Base-by-base conservation (phyloP, 352 stramenopile genomes). In the Pythium dissotocum region DNA sequence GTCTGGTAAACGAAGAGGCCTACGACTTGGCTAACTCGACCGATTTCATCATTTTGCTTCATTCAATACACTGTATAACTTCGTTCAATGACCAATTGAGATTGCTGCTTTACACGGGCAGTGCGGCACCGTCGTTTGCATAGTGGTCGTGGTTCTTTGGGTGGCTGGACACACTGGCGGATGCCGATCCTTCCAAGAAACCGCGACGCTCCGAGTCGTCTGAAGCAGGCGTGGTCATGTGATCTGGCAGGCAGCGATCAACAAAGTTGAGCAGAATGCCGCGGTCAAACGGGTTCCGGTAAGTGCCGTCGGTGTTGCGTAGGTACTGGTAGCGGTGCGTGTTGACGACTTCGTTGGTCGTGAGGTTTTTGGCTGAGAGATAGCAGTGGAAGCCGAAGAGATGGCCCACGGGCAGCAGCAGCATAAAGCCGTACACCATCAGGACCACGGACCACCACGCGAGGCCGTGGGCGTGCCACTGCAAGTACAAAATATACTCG, bases 271-370 rank as follows among this genome's bases (percentile, higher is more conserved):
- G 66, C 32, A 88, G 14, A 46, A 85, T 21, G 24, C 80, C 80
- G 10, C 65, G 80, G 53, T 88, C 78, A 32, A 85, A 88, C 6
- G 76, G 80, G 57, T 80, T 83, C 7, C 40, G 58, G 56, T 76
- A 80, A 8, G 32, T 30, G 26, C 72, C 78, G 38, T 76, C 53
- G 16, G 63, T 69, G 7, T 67, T 65, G 30, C 74, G 76, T 18
- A 84, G 59, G 51, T 85, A 81, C 61, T 78, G 74, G 55, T 93
- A 91, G 9, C 87, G 85, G 67, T 89, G 72, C 6, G 78, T 68
- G 63, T 93, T 90, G 40, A 93, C 71, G 60, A 90, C 63, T 65
- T 95, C 87, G 49, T 93, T 93, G 28, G 87, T 95, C 18, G 87
- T 94, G 30, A 90, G 68, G 65, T 94, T 93, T 14, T 74, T 80